Evolutionary conservation across 2,329 filamentous ascomycete genomes (phyloP), one percentile per base, ranked within the genome.

Genomic region (Cercospora nicotianae): DNA sequence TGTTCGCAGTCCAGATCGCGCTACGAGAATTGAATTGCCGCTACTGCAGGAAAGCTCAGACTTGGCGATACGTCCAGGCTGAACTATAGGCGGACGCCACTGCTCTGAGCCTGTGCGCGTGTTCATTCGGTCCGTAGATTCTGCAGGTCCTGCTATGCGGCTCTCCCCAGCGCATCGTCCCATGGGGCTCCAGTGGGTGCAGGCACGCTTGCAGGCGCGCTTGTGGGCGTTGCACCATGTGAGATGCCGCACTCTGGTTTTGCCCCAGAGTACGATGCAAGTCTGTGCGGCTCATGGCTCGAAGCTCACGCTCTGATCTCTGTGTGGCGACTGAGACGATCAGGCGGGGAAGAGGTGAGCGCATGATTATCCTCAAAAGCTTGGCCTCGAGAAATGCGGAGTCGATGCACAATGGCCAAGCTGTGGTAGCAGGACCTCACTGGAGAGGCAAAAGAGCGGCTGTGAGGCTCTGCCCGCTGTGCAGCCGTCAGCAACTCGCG

Each of bases 81-180:
- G 64, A 36, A 26, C 16, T 62, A 36, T 33, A 60, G 33, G 60
- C 57, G 61, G 60, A 36, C 59, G 62, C 42, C 63, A 59, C 58
- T 48, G 31, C 30, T 61, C 55, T n/a, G 42, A 58, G n/a, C 30
- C 28, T 60, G 59, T 18, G 45, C 59, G 18, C 33, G 26, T 60
- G 23, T 53, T 58, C 48, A 71, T 69, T 71, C 69, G 69, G 69
- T 60, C 69, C 69, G 69, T 62, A 48, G 63, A 20, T 12, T 33
- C 45, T 70, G 59, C 48, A 26, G 59, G 55, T 48, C 60, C 23
- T 51, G 60, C 36, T 30, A 26, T 45, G 51, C n/a, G 42, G 31
- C 48, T 55, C 9, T n/a, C 36, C n/a, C 26, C 60, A 45, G 45
- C 39, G 23, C 12, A 12, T 12, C 33, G 23, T 36, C 60, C 67